Evolutionary conservation across 169 alveolate genomes (phyloP), one percentile per base, ranked within the genome.

Genomic region (Plasmodium knowlesi): DNA sequence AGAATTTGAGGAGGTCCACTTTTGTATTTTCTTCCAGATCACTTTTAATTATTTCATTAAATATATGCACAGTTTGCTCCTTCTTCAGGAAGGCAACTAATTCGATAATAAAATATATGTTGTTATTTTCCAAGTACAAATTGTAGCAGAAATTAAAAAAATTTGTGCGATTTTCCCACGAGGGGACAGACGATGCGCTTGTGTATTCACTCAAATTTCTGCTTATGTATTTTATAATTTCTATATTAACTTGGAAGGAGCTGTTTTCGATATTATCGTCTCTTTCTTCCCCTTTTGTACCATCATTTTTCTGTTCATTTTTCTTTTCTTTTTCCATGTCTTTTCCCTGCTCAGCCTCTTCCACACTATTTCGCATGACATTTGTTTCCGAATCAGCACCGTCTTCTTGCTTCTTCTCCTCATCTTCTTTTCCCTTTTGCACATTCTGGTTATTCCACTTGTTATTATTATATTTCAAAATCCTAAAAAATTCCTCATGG

Each of bases 401-500:
- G 61, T 54, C 61, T 30, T 6, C 72, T 14, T 82, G 34, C 10
- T 57, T 57, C 19, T 54, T 57, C 10, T 16, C 79, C 10, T 25
- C 57, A 16, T 5, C 67, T 22, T 32, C 41, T 34, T 57, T 46
- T 30, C 71, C 91, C n/a, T 5, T 46, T 16, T 85, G 85, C 37
- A n/a, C 43, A 12, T 34, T 57, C 0, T 57, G 46, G 10, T 80
- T 10, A 39, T 30, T 79, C 19, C 70, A 6, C 70, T 89, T 89
- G 32, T 67, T 89, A 46, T 67, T 67, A 67, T 89, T 89, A 61
- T 89, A 89, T 78, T 89, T 89, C 54, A 89, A 34, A 73, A 89
- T 89, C 71, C 94, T 89, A 53, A 79, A 89, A 57, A 89, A 57
- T 50, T 89, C 94, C 53, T 89, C 94, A 79, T 89, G 94, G 53